phyloP scores from a whole-genome alignment of 208 protist genomes.

The Trypanosoma theileri region DNA sequence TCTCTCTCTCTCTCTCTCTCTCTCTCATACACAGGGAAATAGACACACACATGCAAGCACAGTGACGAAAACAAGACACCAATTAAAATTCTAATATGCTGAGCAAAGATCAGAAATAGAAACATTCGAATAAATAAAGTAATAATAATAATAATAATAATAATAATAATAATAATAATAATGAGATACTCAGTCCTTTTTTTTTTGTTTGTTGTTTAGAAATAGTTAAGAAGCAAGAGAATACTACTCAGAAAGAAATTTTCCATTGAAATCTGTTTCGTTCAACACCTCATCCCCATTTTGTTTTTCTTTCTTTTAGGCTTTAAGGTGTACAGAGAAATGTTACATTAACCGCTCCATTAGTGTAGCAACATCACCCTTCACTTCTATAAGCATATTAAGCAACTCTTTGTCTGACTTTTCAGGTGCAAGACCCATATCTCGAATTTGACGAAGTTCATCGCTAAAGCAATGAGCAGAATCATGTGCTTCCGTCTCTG shows the following conservation, averaged over 20 bases:
- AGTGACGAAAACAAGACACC: background rate
- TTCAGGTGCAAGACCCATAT: slow-evolving; percentile 61
- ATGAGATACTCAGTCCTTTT: background rate
- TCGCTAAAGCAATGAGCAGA: slow-evolving; percentile 20
- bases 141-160: background rate
- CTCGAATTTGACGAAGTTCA: slow-evolving; percentile 76
- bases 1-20: no score
- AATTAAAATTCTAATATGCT: slow-evolving; percentile 3
- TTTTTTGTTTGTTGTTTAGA: background rate
- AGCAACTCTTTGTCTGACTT: slow-evolving; percentile 63
- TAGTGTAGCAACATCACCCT: slow-evolving; percentile 73
- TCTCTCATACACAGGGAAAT: no score
- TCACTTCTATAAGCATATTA: slow-evolving; percentile 54
- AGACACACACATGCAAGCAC: no score
- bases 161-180: no score
- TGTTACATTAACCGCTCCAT: slow-evolving; percentile 49
- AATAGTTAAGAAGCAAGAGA: no score
- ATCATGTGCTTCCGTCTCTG: slow-evolving; percentile 5
- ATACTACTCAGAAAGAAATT: no score
- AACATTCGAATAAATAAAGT: slow-evolving; percentile 13
- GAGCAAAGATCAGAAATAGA: slow-evolving; percentile 14
- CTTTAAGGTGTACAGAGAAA: background rate
- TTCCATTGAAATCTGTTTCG: background rate
- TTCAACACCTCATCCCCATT: background rate
- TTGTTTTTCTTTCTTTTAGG: slow-evolving; percentile 16